These are phyloP conservation scores for Themeda triandra DNA, from an alignment of 176 grass and related monocot species.

Conservation along the genomic window DNA sequence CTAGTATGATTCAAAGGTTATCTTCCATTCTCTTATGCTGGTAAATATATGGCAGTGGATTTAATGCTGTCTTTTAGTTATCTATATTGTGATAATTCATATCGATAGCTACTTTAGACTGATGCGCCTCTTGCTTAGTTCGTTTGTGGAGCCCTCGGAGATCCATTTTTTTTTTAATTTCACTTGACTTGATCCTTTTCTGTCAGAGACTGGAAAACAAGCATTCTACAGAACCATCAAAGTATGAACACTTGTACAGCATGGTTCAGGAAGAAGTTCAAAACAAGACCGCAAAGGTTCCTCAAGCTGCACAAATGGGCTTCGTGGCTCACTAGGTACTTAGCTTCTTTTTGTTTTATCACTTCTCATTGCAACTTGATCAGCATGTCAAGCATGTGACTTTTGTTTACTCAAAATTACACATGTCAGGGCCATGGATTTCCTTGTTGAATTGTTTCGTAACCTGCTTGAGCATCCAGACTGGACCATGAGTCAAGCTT, in stretches of 20 bases:
- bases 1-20: background rate
- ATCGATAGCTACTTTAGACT: background rate
- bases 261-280: constrained; percentile 92
- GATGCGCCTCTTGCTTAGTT: background rate
- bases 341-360: constrained; percentile 2
- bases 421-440: constrained; percentile 83
- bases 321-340: constrained; percentile 95
- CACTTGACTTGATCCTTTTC: background rate
- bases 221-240: constrained; percentile 68
- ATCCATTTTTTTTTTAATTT: background rate
- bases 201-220: constrained; percentile 88
- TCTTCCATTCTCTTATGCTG: constrained; percentile 8
- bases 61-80: background rate
- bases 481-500: constrained; percentile 86
- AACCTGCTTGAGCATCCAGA: constrained; percentile 82
- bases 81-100: background rate
- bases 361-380: background rate
- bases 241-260: constrained; percentile 76
- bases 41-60: background rate
- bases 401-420: constrained; percentile 17
- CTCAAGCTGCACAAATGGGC: constrained; percentile 94
- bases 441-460: constrained; percentile 85
- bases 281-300: constrained; percentile 78
- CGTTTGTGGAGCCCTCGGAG: background rate
- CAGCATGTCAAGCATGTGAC: background rate